Evolutionary conservation across 2,329 filamentous ascomycete species (phyloP).

Genomic region (Tolypocladium amazonense): DNA sequence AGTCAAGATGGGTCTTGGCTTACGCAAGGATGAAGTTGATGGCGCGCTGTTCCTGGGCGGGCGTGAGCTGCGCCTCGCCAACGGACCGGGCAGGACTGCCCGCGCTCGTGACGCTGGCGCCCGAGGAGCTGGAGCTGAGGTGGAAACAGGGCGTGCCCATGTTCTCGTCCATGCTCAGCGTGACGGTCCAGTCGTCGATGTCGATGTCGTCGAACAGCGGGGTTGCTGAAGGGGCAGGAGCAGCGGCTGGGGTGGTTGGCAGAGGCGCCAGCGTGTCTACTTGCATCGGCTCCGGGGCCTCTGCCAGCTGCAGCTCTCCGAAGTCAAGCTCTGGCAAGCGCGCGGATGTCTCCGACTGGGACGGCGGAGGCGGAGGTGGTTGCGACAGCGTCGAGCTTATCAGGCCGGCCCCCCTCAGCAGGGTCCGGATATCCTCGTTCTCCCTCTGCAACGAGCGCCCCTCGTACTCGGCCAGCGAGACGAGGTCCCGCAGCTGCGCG

Average conservation of each 20-base stretch:
- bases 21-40: slow-evolving; percentile 46
- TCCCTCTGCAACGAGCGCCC: slow-evolving; percentile 23
- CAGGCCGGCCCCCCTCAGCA: slow-evolving; percentile 16
- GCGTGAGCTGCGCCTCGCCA: slow-evolving; percentile 17
- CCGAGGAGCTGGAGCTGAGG: slow-evolving; percentile 20
- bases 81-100: slow-evolving; percentile 9
- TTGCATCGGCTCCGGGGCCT: background rate
- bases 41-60: slow-evolving; percentile 30
- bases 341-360: background rate
- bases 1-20: slow-evolving; percentile 8
- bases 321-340: background rate
- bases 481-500: slow-evolving; percentile 33
- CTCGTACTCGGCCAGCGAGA: slow-evolving; percentile 31
- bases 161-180: slow-evolving; percentile 28
- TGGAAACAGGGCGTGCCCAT: slow-evolving; percentile 32
- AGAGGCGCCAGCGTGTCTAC: background rate
- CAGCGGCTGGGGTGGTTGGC: background rate
- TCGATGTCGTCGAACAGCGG: slow-evolving; percentile 24
- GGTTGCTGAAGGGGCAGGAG: slow-evolving; percentile 1
- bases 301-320: background rate
- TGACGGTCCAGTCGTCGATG: slow-evolving; percentile 27
- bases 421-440: slow-evolving; percentile 31
- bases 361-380: background rate
- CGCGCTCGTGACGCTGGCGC: slow-evolving; percentile 8
- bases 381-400: background rate